Evolutionary conservation across 805 yeast species (phyloP).

Genomic region (Candida coleopterorum): DNA sequence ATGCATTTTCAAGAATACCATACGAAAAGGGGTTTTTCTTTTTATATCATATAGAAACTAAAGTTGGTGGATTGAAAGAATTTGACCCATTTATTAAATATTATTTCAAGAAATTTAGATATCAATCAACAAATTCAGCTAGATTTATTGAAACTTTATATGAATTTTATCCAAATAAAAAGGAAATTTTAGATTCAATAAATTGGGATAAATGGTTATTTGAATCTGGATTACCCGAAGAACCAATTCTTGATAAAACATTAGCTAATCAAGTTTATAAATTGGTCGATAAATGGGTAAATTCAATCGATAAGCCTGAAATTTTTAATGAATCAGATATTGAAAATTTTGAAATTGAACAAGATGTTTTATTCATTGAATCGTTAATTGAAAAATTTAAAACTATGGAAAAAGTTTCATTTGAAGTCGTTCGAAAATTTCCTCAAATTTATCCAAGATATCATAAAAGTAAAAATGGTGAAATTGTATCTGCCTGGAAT

Average conservation of each 20-base stretch:
- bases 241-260: slow-evolving; percentile 23
- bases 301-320: slow-evolving; percentile 2
- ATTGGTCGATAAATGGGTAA: slow-evolving; percentile 20
- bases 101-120: slow-evolving; percentile 25
- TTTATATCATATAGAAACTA: slow-evolving; percentile 22
- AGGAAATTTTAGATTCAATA: slow-evolving; percentile 17
- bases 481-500: slow-evolving; percentile 20
- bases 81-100: slow-evolving; percentile 27
- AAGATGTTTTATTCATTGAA: slow-evolving; percentile 22
- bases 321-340: slow-evolving; percentile 14
- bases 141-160: slow-evolving; percentile 23
- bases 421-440: slow-evolving; percentile 13
- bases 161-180: slow-evolving; percentile 20
- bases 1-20: slow-evolving; percentile 28
- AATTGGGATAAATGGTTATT: slow-evolving; percentile 28
- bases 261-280: slow-evolving; percentile 24
- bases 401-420: slow-evolving; percentile 1
- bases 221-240: slow-evolving; percentile 24
- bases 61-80: slow-evolving; percentile 18
- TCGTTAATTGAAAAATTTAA: slow-evolving; percentile 16
- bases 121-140: slow-evolving; percentile 22
- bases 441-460: slow-evolving; percentile 17
- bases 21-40: slow-evolving; percentile 35
- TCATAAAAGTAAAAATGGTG: slow-evolving; percentile 19
- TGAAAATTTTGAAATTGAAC: slow-evolving; percentile 18